A percentile compares a stretch with the other conserved stretches of the same genome.
These are phyloP conservation scores for Xylariaceae sp. DNA, from an alignment of 2,329 filamentous ascomycete genomes.

Conservation along the genomic window DNA sequence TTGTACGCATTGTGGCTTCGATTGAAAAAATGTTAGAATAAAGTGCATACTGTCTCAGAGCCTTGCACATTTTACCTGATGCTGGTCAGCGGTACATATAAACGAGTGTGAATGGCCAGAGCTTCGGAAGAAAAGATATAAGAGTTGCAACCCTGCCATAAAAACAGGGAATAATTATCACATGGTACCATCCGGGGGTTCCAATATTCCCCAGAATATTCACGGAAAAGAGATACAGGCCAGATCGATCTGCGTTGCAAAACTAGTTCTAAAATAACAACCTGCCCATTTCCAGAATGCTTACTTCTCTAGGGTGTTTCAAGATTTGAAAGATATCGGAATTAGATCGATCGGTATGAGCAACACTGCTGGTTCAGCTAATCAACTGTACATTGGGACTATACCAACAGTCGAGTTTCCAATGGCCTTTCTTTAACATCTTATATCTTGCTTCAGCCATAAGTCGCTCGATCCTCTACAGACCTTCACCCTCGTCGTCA, in stretches of 20 bases:
- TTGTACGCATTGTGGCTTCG: too few relatives aligned
- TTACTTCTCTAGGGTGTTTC: too few relatives aligned
- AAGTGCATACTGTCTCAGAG: too few relatives aligned
- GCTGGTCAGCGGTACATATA: too few relatives aligned
- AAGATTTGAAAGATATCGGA: too few relatives aligned
- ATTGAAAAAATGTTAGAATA: too few relatives aligned
- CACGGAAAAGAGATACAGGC: neutral
- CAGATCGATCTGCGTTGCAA: neutral
- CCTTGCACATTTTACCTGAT: too few relatives aligned
- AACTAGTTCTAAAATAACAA: neutral
- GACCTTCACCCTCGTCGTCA: constrained; percentile 25
- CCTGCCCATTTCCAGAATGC: neutral
- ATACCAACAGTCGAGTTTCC: neutral
- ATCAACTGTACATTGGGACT: too few relatives aligned
- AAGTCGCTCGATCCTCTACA: neutral
- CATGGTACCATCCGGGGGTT: neutral
- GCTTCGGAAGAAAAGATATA: neutral
- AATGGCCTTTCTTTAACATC: neutral
- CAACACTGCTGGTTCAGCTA: too few relatives aligned
- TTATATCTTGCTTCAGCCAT: neutral
- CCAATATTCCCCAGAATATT: neutral
- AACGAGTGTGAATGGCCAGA: too few relatives aligned
- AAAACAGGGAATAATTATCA: neutral
- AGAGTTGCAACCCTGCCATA: neutral
- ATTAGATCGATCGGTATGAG: too few relatives aligned